Base-by-base conservation (phyloP, 2,329 filamentous ascomycete species). In the Coleophoma cylindrospora region DNA sequence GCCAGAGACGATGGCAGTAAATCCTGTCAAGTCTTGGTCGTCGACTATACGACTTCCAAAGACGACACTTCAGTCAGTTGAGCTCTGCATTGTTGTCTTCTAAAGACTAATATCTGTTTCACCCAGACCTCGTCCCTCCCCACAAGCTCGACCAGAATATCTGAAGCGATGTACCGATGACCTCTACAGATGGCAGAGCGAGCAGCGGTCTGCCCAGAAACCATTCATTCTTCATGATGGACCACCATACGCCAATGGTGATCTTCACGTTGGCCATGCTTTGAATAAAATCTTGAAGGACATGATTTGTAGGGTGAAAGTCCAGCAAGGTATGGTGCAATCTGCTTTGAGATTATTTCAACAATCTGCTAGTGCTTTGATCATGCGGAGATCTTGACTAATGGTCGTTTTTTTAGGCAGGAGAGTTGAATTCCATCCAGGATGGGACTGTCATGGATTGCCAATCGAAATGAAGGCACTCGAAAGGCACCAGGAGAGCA, bases 281-380 rank as follows among this genome's bases (percentile, higher is more conserved):
- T 74, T 99, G 64, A 99, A 99, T 70, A 99, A 99, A 72, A 86
- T 97, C 59, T 76, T 96, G 52, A 99, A 99, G 74, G 94, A 99
- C 69, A 88, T 97, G 62, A 89, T 95, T 54, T 77, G 91, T 59
- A 82, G 94, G 38, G 83, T 86, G 54, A 84, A 96, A 70, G 73
- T 97, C 53, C 83, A 88, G 53, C 79, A 86, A 63, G 94, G 77
- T 60, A 61, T n/a, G 34, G 27, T 6, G 36, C n/a, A 10, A 11
- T 8, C 34, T 32, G 40, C 48, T 38, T 17, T 12, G 12, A 13
- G 12, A 38, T 6, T 27, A 27, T 27, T 3, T 27, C 6, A 27
- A 27, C 9, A 10, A 27, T 27, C 27, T 27, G 27, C 7, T 27
- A 27, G 27, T 8, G 27, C 3, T 27, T 10, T 10, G 27, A 10